A percentile compares a stretch with the other conserved stretches of the same genome.
phyloP scores from a whole-genome alignment of 2,329 filamentous ascomycete species.

The Colletotrichum sansevieriae region DNA sequence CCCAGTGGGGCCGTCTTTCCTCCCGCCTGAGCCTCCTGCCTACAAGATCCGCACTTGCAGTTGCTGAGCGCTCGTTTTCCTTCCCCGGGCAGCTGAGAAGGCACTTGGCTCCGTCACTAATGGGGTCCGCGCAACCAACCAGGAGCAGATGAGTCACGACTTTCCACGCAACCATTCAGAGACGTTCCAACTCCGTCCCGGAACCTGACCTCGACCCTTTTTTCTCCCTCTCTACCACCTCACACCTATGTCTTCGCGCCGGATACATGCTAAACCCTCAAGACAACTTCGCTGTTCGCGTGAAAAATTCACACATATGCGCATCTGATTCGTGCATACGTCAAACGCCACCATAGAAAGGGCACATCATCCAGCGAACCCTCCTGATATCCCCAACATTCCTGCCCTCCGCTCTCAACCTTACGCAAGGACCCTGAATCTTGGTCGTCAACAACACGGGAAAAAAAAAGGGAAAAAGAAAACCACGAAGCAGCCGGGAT shows the following conservation, averaged over 20 bases:
- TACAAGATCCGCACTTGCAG: not conserved
- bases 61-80: too few relatives aligned
- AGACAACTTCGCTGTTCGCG: conserved; percentile 8
- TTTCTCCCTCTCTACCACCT: too few relatives aligned
- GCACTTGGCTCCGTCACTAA: too few relatives aligned
- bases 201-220: not conserved
- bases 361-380: too few relatives aligned
- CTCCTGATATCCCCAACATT: not conserved
- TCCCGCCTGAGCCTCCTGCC: not conserved
- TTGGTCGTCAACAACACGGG: not conserved
- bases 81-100: too few relatives aligned
- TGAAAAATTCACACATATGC: conserved; percentile 4
- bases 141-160: too few relatives aligned
- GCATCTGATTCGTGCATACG: conserved; percentile 1
- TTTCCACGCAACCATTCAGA: conserved; percentile 26
- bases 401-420: not conserved
- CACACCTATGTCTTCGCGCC: conserved; percentile 21
- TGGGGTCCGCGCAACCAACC: too few relatives aligned
- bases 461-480: not conserved
- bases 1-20: not conserved
- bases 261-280: conserved; percentile 24
- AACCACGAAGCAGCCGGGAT: conserved; percentile 54
- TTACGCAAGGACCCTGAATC: conserved; percentile 4
- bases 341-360: not conserved
- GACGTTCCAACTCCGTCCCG: conserved; percentile 31